phyloP scores from a whole-genome alignment of 169 alveolate species.

The Plasmodium fragile region DNA sequence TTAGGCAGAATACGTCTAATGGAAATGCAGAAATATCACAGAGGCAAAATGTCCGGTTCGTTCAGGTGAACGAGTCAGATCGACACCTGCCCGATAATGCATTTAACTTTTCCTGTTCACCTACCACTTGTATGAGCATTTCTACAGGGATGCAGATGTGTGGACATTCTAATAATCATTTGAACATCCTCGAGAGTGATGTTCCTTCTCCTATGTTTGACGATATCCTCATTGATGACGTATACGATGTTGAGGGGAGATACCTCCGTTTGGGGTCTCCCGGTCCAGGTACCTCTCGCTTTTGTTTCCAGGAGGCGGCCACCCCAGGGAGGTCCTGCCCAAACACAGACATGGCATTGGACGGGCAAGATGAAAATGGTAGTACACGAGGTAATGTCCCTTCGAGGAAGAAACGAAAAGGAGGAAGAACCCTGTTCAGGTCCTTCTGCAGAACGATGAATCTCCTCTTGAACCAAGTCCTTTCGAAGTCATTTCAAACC shows the following conservation, averaged over 20 bases:
- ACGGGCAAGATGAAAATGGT: background rate
- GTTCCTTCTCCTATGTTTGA: background rate
- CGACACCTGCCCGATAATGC: background rate
- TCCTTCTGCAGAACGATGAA: background rate
- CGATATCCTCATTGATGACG: background rate
- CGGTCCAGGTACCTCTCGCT: too few species aligned
- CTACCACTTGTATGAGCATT: background rate
- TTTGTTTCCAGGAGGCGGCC: too few species aligned
- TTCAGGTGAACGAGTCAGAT: background rate
- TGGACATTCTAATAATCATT: background rate
- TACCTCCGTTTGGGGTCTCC: background rate
- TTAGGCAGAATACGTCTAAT: background rate
- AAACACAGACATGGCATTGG: background rate
- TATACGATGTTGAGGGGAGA: background rate
- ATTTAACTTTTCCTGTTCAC: background rate
- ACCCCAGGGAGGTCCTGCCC: background rate
- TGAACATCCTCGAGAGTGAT: background rate
- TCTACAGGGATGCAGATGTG: background rate
- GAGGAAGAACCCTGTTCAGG: background rate
- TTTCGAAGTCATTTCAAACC: constrained; percentile 24
- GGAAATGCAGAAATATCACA: background rate
- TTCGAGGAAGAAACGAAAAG: background rate
- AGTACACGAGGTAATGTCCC: background rate
- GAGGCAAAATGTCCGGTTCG: background rate
- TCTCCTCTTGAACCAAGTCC: constrained; percentile 2